Conservation (phyloP, 768 basidiomycete species). For the Rhodotorula taiwanensis region DNA sequence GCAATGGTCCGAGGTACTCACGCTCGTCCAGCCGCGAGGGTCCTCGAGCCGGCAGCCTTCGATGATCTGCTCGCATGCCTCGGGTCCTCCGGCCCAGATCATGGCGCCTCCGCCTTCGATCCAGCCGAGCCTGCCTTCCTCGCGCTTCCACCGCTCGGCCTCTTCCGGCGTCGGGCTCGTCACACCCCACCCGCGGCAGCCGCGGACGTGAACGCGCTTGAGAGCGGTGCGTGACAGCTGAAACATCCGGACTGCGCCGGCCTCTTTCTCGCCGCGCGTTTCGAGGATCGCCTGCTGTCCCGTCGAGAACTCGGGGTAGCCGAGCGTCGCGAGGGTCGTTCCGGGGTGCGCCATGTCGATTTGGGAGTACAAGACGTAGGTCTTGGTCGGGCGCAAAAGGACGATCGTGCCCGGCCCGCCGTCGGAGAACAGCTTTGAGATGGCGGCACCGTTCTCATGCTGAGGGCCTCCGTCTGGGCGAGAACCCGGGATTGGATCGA, state of each 20-base stretch:
- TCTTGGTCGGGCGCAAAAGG: slow-evolving; percentile 42
- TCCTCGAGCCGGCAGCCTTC: slow-evolving; percentile 39
- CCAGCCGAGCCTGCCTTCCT: slow-evolving; percentile 43
- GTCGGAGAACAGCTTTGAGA: slow-evolving; percentile 30
- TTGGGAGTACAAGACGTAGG: slow-evolving; percentile 43
- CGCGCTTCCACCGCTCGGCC: slow-evolving; percentile 23
- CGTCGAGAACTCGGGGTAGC: slow-evolving; percentile 44
- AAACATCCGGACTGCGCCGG: slow-evolving; percentile 39
- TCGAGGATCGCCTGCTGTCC: slow-evolving; percentile 44
- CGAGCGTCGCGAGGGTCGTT: slow-evolving; percentile 48
- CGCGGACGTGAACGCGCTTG: slow-evolving; percentile 31
- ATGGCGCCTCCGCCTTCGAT: slow-evolving; percentile 39
- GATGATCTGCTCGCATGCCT: slow-evolving; percentile 23
- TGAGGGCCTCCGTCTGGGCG: slow-evolving; percentile 2
- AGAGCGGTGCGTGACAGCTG: slow-evolving; percentile 7
- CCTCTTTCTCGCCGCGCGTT: slow-evolving; percentile 41
- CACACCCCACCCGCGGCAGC: slow-evolving; percentile 34
- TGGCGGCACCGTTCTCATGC: slow-evolving; percentile 13
- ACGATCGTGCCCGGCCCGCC: slow-evolving; percentile 46
- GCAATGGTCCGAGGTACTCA: no score
- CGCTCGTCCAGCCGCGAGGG: slow-evolving; percentile 40
- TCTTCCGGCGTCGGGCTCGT: slow-evolving; percentile 23
- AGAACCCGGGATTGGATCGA: slow-evolving; percentile 8
- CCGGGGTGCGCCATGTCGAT: slow-evolving; percentile 46
- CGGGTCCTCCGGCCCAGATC: slow-evolving; percentile 43